Evolutionary conservation across 176 grass and related monocot genomes (phyloP).

Genomic region (Chrysopogon serrulatus): DNA sequence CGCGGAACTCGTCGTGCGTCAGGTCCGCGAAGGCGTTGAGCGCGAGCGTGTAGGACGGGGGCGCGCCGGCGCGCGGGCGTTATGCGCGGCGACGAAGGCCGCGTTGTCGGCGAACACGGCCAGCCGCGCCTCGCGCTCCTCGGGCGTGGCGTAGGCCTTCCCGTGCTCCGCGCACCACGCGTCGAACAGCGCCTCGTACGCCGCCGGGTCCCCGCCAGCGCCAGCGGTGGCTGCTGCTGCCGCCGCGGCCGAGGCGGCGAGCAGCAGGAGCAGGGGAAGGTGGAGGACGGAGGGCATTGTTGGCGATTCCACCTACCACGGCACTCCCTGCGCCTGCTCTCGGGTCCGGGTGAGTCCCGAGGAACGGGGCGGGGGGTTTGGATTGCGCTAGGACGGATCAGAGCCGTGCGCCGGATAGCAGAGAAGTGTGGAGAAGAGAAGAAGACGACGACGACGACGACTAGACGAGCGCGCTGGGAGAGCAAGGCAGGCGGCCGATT

Average conservation of each 20-base stretch:
- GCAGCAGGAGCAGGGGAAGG: conserved; percentile 6
- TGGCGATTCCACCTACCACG: not conserved
- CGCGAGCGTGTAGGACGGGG: conserved; percentile 49
- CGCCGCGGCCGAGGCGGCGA: not conserved
- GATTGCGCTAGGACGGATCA: not conserved
- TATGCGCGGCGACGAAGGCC: conserved; percentile 59
- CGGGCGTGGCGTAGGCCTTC: conserved; percentile 51
- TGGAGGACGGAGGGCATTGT: conserved; percentile 7
- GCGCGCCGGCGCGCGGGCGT: not conserved
- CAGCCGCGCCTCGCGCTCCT: conserved; percentile 55
- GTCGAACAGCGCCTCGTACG: conserved; percentile 58
- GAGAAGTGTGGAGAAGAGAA: conserved; percentile 16
- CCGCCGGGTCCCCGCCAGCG: not conserved
- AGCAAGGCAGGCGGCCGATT: not conserved
- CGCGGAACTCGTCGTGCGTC: conserved; percentile 56
- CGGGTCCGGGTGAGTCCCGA: not conserved
- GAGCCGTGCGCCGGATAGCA: not conserved
- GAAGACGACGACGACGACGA: not conserved
- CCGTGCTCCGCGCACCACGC: conserved; percentile 72
- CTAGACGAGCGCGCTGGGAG: not conserved
- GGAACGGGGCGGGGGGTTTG: not conserved
- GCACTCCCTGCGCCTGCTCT: too few species aligned
- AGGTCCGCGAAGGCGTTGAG: conserved; percentile 81
- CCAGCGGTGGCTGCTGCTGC: not conserved
- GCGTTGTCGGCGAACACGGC: conserved; percentile 65